These are phyloP conservation scores for Hyphochytrium catenoides DNA, from an alignment of 352 stramenopile genomes.

Conservation along the genomic window DNA sequence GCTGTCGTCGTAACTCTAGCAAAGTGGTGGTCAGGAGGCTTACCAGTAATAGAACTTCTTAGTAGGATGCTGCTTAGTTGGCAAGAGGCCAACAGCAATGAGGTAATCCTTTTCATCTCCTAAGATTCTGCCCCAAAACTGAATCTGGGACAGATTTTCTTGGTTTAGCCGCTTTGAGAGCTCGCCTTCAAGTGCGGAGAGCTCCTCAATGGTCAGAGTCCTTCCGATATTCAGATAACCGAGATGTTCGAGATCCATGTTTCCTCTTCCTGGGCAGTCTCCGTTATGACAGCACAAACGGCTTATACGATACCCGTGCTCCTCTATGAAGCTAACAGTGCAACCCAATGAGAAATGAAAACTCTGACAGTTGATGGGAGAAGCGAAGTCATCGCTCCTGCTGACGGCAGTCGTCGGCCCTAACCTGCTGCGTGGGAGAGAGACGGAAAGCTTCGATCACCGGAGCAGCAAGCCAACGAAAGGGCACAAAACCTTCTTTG, in stretches of 20 bases:
- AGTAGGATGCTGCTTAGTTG: constrained; percentile 30
- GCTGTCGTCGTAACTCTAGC: background rate
- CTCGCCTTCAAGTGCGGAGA: constrained; percentile 40
- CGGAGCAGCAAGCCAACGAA: too few species aligned
- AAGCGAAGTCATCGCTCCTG: too few species aligned
- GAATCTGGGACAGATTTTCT: constrained; percentile 27
- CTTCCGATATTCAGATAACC: constrained; percentile 34
- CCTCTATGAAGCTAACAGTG: too few species aligned
- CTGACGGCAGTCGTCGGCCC: too few species aligned
- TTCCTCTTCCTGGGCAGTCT: too few species aligned
- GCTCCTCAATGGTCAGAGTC: constrained; percentile 38
- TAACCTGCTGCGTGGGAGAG: too few species aligned
- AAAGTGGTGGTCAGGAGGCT: background rate
- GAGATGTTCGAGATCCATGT: constrained; percentile 51
- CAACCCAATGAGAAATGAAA: too few species aligned
- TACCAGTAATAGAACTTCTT: constrained; percentile 67
- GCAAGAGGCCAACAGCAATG: constrained; percentile 24
- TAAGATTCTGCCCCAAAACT: constrained; percentile 35
- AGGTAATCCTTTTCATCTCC: constrained; percentile 40
- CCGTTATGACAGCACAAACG: too few species aligned
- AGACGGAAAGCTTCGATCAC: too few species aligned
- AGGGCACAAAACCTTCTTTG: too few species aligned
- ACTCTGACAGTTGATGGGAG: too few species aligned
- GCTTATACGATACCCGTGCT: too few species aligned
- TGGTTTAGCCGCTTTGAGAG: constrained; percentile 34